Percentiles rank a stretch among this genome's conserved stretches.
Conservation (phyloP, 208 protist species). For the Leishmania turanica region DNA sequence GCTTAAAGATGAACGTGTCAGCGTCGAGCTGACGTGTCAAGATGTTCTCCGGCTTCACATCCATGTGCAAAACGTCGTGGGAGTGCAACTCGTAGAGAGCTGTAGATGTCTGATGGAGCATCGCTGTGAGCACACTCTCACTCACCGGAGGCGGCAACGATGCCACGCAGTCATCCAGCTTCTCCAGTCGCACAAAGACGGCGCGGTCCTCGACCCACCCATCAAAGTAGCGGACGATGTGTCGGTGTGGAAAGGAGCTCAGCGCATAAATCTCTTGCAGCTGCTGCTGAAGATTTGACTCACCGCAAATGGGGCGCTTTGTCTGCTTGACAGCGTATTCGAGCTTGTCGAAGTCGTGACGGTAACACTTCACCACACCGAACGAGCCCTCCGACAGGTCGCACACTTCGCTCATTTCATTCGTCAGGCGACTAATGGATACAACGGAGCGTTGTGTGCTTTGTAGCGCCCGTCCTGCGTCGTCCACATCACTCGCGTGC, state of each 20-base stretch:
- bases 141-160: conserved; percentile 41
- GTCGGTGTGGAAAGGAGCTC: conserved; percentile 63
- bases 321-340: conserved; percentile 86
- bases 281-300: conserved; percentile 76
- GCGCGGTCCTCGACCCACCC: conserved; percentile 85
- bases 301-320: conserved; percentile 66
- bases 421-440: conserved; percentile 64
- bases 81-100: conserved; percentile 80
- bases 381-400: conserved; percentile 72
- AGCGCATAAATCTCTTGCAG: conserved; percentile 85
- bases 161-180: conserved; percentile 49
- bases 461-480: conserved; percentile 5
- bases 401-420: conserved; percentile 76
- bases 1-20: conserved; percentile 66
- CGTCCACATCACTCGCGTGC: conserved; percentile 12
- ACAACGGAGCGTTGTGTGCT: conserved; percentile 44
- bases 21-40: conserved; percentile 21
- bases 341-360: conserved; percentile 61
- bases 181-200: conserved; percentile 83
- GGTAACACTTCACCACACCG: conserved; percentile 62
- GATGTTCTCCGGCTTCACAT: conserved; percentile 78
- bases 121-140: conserved; percentile 44
- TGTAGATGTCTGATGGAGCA: conserved; percentile 71
- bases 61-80: conserved; percentile 79
- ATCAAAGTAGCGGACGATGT: conserved; percentile 88